Evolutionary conservation across 2,329 filamentous ascomycete species (phyloP).

Genomic region (Pseudodiploospora longispora): DNA sequence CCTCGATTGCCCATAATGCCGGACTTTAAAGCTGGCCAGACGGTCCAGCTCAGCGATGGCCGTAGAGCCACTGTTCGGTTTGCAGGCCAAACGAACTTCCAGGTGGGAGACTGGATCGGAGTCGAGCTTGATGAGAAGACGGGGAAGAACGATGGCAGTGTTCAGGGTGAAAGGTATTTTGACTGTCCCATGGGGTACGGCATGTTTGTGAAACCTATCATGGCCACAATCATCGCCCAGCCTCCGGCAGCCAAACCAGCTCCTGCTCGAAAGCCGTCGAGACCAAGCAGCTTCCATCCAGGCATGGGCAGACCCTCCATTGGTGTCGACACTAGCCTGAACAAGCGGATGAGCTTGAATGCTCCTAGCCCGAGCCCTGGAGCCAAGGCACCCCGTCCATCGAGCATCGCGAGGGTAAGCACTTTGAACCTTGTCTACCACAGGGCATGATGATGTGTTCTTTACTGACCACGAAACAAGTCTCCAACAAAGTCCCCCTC

Average conservation of each 20-base stretch:
- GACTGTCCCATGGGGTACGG: slow-evolving; percentile 67
- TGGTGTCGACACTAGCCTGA: slow-evolving; percentile 42
- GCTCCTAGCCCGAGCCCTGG: slow-evolving; percentile 65
- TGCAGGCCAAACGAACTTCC: slow-evolving; percentile 71
- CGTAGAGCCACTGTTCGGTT: slow-evolving; percentile 73
- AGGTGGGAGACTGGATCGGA: slow-evolving; percentile 78
- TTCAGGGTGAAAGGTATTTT: slow-evolving; percentile 83
- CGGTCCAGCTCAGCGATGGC: slow-evolving; percentile 70
- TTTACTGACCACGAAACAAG: slow-evolving; percentile 28
- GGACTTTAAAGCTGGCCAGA: slow-evolving; percentile 59
- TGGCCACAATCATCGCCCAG: slow-evolving; percentile 52
- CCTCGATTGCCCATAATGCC: slow-evolving; percentile 36
- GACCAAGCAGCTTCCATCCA: slow-evolving; percentile 43
- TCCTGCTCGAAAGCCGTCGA: slow-evolving; percentile 29
- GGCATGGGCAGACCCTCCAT: slow-evolving; percentile 31
- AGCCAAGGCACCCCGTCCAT: slow-evolving; percentile 42
- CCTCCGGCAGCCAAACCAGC: slow-evolving; percentile 31
- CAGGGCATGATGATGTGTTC: too few species aligned
- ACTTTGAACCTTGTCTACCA: not conserved
- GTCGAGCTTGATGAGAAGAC: slow-evolving; percentile 74
- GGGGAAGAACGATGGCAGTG: slow-evolving; percentile 91
- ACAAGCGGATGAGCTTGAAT: slow-evolving; percentile 62
- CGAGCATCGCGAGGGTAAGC: slow-evolving; percentile 50
- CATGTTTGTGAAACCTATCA: slow-evolving; percentile 77
- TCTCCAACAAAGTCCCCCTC: slow-evolving; percentile 74